These are phyloP conservation scores for Tanozyma kutaoensis DNA, from an alignment of 805 yeast species.

Conservation along the genomic window DNA sequence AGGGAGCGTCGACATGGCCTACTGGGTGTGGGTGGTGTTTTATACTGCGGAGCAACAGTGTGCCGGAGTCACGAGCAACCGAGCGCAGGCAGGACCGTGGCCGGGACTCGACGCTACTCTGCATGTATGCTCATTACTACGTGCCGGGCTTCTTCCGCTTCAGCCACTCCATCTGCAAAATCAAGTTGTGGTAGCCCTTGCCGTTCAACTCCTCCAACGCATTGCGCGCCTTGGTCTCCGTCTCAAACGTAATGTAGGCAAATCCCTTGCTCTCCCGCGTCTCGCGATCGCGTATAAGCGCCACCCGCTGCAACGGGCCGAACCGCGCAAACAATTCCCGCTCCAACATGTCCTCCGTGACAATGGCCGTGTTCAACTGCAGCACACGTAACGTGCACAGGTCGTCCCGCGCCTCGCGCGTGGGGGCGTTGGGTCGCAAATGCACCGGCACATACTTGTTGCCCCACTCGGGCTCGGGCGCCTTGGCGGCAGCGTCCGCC, in stretches of 20 bases:
- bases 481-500: constrained; percentile 27
- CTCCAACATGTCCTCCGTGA: constrained; percentile 71
- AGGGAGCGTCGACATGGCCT: too few species aligned
- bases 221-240: constrained; percentile 54
- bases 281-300: constrained; percentile 79
- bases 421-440: constrained; percentile 26
- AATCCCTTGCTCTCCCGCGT: constrained; percentile 93
- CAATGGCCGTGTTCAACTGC: constrained; percentile 67
- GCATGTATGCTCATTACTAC: too few species aligned
- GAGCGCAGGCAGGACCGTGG: too few species aligned
- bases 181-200: constrained; percentile 84
- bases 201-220: constrained; percentile 76
- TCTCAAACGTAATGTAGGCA: constrained; percentile 79
- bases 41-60: too few species aligned
- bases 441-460: constrained; percentile 31
- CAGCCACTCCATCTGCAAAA: constrained; percentile 38
- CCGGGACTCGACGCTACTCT: too few species aligned
- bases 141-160: constrained; percentile 23
- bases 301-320: constrained; percentile 63
- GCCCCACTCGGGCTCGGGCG: constrained; percentile 13
- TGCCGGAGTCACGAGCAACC: too few species aligned
- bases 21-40: too few species aligned
- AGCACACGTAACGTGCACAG: constrained; percentile 79
- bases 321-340: constrained; percentile 53
- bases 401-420: constrained; percentile 57